Evolutionary conservation across 495 filamentous ascomycete species (phyloP).

Genomic region (Xylaria acuta): DNA sequence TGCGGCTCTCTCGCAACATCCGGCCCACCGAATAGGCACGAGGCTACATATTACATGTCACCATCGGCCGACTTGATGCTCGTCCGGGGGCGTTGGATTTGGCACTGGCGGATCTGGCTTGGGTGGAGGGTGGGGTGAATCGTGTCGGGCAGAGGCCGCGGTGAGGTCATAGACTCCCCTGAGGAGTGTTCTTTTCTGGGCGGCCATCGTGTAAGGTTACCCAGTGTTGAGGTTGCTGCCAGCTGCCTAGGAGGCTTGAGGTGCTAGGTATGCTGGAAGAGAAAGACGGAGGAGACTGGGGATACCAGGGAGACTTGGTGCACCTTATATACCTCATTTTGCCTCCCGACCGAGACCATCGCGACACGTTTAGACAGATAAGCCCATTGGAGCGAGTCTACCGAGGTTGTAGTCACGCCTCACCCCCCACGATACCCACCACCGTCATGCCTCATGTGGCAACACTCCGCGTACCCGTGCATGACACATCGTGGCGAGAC

Average conservation of each 20-base stretch:
- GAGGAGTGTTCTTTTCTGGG: neutral
- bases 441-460: slow-evolving; percentile 13
- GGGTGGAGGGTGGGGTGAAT: slow-evolving; percentile 15
- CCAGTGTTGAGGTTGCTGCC: slow-evolving; percentile 1
- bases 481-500: neutral
- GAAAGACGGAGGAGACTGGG: neutral
- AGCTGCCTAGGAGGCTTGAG: neutral
- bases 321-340: slow-evolving; percentile 14
- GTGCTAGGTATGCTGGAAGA: slow-evolving; percentile 17
- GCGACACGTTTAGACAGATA: neutral
- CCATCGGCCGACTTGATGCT: neutral
- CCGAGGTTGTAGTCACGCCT: slow-evolving; percentile 11
- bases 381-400: neutral
- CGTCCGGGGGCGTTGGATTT: slow-evolving; percentile 17
- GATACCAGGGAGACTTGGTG: neutral
- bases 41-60: neutral
- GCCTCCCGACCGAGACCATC: neutral
- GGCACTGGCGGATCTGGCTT: slow-evolving; percentile 20
- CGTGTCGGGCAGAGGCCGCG: neutral
- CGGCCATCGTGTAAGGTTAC: neutral
- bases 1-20: neutral
- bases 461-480: slow-evolving; percentile 18
- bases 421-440: slow-evolving; percentile 26
- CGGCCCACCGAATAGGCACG: neutral
- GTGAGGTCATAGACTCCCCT: neutral